A percentile compares a stretch with the other conserved stretches of the same genome.
These are phyloP conservation scores for Irpex sp. DNA, from an alignment of 1,284 basidiomycete species.

Conservation along the genomic window DNA sequence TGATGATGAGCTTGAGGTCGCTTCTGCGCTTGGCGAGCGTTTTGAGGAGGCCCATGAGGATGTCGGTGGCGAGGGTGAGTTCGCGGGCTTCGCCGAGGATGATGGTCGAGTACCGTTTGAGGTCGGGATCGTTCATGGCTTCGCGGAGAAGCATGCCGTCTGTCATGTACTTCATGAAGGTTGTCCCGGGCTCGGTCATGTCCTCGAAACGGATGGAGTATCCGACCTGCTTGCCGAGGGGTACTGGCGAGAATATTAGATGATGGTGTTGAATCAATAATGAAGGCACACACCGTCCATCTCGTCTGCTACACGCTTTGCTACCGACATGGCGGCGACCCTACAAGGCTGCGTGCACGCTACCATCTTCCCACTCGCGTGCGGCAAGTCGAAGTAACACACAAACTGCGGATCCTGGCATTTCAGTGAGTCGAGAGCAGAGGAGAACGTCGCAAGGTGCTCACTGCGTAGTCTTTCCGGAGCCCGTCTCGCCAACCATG, in stretches of 20 bases:
- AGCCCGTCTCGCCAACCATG: constrained; percentile 97
- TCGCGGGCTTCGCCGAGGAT: constrained; percentile 99
- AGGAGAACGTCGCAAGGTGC: constrained; percentile 14
- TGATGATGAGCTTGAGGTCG: constrained; percentile 97
- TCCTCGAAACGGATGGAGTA: constrained; percentile 99
- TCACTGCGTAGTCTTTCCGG: constrained; percentile 96
- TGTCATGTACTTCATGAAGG: constrained; percentile 98
- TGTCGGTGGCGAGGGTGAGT: constrained; percentile 95
- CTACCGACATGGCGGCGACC: constrained; percentile 97
- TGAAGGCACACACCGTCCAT: constrained; percentile 79
- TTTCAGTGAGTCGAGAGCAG: background rate
- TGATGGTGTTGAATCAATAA: background rate
- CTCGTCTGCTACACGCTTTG: constrained; percentile 97
- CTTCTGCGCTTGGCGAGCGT: constrained; percentile 72
- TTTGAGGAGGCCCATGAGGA: constrained; percentile 91
- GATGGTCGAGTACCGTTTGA: constrained; percentile 91
- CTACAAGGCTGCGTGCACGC: constrained; percentile 97
- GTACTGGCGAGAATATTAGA: constrained; percentile 43
- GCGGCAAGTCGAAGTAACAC: constrained; percentile 88
- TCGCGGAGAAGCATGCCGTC: constrained; percentile 97
- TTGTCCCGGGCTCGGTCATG: constrained; percentile 87
- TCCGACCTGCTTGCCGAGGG: constrained; percentile 91
- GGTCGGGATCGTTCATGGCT: constrained; percentile 93
- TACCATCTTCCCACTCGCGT: constrained; percentile 84
- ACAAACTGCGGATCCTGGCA: constrained; percentile 88